Evolutionary conservation across 805 yeast genomes (phyloP).

Genomic region (Nakazawaea populi): DNA sequence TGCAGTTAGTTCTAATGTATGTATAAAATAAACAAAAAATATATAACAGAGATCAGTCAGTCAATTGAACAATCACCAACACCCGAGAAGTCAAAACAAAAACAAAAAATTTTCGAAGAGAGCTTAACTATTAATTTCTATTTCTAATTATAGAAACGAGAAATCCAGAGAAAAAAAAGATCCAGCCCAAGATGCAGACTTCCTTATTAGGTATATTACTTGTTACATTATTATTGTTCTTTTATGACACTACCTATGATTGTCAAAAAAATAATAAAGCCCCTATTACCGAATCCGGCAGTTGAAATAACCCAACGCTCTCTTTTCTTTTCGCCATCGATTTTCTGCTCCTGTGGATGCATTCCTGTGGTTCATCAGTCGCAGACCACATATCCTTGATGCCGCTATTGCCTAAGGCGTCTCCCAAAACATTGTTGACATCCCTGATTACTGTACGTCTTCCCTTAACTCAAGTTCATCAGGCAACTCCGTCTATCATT

Average conservation of each 20-base stretch:
- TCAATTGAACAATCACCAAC: not conserved
- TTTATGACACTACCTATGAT: not conserved
- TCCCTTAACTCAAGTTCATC: not conserved
- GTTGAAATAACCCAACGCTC: not conserved
- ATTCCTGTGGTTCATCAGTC: not conserved
- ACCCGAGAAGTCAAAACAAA: not conserved
- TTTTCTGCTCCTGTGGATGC: no score
- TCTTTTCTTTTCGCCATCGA: not conserved
- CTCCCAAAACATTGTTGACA: not conserved
- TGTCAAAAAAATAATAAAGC: not conserved
- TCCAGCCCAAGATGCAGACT: not conserved
- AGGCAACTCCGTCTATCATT: not conserved
- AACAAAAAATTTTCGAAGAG: not conserved
- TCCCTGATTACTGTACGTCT: not conserved
- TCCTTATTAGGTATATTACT: not conserved
- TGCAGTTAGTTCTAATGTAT: not conserved
- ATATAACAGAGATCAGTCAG: not conserved
- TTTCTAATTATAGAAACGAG: no score
- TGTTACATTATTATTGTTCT: no score
- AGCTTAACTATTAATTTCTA: not conserved
- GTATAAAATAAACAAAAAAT: not conserved
- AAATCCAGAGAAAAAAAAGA: not conserved
- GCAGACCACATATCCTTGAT: not conserved
- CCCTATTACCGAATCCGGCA: not conserved
- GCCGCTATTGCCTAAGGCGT: not conserved